Evolutionary conservation across 164 flowering plant genomes (phyloP), one percentile per base, ranked within the genome.

Genomic region (Aristolochia fimbriata): DNA sequence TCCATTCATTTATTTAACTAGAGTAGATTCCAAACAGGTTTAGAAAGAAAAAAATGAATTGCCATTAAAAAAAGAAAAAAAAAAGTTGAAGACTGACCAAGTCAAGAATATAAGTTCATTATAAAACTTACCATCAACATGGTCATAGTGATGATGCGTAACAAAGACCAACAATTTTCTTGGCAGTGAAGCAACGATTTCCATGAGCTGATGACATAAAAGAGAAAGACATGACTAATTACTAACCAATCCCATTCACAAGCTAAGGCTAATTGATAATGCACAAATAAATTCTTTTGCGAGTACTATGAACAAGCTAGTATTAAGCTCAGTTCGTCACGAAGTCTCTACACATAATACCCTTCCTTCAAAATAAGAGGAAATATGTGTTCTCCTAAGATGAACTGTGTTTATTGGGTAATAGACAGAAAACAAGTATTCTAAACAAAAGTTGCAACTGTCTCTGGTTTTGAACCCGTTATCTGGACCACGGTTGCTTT

Each of bases 81-180:
- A 4, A 1, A 5, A 20, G 1, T 17, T 49, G 22, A 49, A 49
- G 43, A 19, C 24, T 4, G 11, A 4, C 55, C 22, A 3, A 51
- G 22, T 51, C 24, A 19, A 7, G 8, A 20, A 6, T 20, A 20
- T 51, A 20, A 9, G 22, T 21, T 21, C 22, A 15, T 41, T 8
- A 47, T 17, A n/a, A 50, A 31, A 27, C 80, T 79, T 75, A 89
- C 96, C 98, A 69, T 87, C 93, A 41, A 87, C 83, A 67, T 93
- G 98, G 79, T 93, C 98, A 70, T 50, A 73, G 74, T 93, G 98
- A 69, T 93, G 98, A 82, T 93, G 98, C 19, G 98, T 93, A 57
- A 89, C 84, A 76, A 89, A 86, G 59, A 93, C 94, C 50, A 89
- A 69, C 55, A 93, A 71, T 72, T 86, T 93, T 75, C 80, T 73